Evolutionary conservation across 306 rosid species (phyloP).

Genomic region (Macrotyloma uniflorum): DNA sequence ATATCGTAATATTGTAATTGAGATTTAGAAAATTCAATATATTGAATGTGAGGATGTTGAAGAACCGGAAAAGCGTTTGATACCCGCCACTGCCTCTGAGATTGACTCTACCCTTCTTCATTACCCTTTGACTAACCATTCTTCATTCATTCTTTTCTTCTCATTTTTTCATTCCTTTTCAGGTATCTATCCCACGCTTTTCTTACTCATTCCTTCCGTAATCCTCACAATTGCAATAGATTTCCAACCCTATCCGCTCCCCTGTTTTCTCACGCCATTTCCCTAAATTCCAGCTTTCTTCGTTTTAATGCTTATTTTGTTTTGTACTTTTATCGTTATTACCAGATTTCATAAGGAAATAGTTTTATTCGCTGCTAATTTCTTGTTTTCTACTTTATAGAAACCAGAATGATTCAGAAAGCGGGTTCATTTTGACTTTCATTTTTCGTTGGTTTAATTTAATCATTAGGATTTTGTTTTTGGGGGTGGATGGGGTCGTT

Average conservation of each 20-base stretch:
- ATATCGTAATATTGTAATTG: background rate
- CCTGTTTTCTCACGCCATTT: constrained; percentile 8
- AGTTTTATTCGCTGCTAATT: background rate
- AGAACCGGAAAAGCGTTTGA: background rate
- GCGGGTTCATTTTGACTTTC: background rate
- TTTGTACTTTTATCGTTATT: background rate
- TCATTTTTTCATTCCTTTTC: constrained; percentile 1
- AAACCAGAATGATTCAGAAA: background rate
- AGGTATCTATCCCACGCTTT: background rate
- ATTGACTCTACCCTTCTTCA: background rate
- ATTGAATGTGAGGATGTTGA: background rate
- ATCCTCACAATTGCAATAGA: background rate
- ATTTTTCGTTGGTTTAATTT: background rate
- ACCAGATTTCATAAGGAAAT: background rate
- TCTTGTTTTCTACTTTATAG: background rate
- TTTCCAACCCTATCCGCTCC: background rate
- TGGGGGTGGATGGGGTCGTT: background rate
- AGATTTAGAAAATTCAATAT: constrained; percentile 4
- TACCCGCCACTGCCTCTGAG: constrained; percentile 6
- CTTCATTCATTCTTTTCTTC: background rate
- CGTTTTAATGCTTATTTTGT: background rate
- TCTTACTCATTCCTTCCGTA: background rate
- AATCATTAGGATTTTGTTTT: background rate
- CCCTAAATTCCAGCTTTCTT: constrained; percentile 17
- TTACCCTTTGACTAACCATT: background rate